Conservation (phyloP, 2,329 filamentous ascomycete species). For the Fusarium sp. region DNA sequence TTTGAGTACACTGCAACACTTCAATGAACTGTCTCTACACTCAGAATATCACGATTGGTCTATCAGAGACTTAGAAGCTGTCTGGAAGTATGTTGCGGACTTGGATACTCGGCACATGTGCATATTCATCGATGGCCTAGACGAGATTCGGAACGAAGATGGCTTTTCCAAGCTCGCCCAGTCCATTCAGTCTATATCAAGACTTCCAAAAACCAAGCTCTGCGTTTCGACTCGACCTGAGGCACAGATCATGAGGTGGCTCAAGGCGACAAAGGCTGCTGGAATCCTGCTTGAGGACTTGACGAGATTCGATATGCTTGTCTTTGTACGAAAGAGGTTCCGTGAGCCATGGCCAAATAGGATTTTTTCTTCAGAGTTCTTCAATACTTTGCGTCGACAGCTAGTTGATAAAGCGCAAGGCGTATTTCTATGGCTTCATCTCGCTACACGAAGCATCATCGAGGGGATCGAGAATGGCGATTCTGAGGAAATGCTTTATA, state of each 20-base stretch:
- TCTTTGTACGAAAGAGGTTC: too few relatives aligned
- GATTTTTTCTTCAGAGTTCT: rapidly evolving
- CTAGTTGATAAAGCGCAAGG: neutral
- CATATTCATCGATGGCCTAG: neutral
- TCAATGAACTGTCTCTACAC: rapidly evolving
- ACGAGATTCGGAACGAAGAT: neutral
- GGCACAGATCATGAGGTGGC: neutral
- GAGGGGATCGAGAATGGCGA: neutral
- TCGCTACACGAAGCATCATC: neutral
- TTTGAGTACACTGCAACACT: rapidly evolving
- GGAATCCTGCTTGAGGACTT: neutral
- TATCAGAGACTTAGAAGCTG: rapidly evolving
- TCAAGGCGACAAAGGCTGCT: rapidly evolving
- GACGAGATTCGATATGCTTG: neutral
- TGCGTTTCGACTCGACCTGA: constrained; percentile 2
- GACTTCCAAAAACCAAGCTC: neutral
- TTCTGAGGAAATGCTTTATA: neutral
- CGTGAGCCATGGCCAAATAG: too few relatives aligned
- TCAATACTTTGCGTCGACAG: too few relatives aligned
- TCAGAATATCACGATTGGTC: neutral
- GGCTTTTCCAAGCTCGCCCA: rapidly evolving
- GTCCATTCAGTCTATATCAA: neutral
- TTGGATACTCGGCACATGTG: neutral
- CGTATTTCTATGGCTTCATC: constrained; percentile 3
- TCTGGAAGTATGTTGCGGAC: rapidly evolving